Conservation (phyloP, 306 rosid genomes). For the Cajanus cajan region DNA sequence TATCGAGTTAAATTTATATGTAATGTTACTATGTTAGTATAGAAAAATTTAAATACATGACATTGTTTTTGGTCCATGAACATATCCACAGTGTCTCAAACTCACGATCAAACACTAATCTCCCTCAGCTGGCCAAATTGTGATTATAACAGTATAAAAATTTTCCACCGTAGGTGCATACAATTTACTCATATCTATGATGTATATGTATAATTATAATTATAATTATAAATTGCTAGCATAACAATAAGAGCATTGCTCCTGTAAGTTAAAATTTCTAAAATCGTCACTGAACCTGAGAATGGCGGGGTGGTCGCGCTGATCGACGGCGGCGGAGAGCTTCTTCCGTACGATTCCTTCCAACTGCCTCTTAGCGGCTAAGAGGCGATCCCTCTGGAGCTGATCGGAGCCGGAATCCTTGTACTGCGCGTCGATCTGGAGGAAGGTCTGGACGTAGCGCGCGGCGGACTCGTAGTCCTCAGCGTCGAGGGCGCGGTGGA, state of each 20-base stretch:
- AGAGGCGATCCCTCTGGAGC: conserved; percentile 74
- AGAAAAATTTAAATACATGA: background rate
- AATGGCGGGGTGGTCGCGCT: conserved; percentile 65
- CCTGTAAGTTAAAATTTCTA: background rate
- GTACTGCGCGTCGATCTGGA: conserved; percentile 71
- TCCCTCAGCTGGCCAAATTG: no score
- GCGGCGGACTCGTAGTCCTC: conserved; percentile 81
- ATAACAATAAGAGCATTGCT: no score
- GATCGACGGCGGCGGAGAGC: conserved; percentile 72
- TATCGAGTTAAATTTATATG: background rate
- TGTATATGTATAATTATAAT: background rate
- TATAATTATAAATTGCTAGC: background rate
- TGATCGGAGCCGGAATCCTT: conserved; percentile 72
- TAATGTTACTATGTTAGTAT: background rate
- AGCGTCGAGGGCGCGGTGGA: conserved; percentile 51
- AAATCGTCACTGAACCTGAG: background rate
- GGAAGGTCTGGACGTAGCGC: conserved; percentile 55
- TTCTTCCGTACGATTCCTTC: conserved; percentile 80
- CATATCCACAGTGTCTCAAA: no score
- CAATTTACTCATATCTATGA: background rate
- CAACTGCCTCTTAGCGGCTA: conserved; percentile 59
- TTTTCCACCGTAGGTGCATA: background rate
- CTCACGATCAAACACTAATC: no score
- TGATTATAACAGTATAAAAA: background rate
- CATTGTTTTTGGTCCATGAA: no score